A percentile compares a stretch with the other conserved stretches of the same genome.
These are phyloP conservation scores for Exophiala bonariae DNA, from an alignment of 2,329 filamentous ascomycete genomes.

Conservation along the genomic window DNA sequence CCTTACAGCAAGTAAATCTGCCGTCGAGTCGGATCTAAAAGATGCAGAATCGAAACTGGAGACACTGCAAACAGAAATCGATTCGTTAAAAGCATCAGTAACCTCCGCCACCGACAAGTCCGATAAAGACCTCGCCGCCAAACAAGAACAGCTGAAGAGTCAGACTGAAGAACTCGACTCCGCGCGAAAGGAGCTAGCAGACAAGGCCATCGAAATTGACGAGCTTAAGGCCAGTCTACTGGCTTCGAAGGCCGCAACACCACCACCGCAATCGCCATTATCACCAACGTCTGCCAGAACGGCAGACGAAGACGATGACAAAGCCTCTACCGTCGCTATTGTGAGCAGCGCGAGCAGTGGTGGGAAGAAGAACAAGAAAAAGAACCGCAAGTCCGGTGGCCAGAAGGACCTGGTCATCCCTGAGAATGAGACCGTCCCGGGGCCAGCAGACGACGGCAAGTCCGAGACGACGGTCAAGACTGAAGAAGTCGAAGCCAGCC, in stretches of 20 bases:
- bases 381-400: not conserved
- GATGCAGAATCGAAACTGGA: conserved; percentile 5
- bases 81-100: conserved; percentile 8
- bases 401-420: not conserved
- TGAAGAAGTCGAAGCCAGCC: not conserved
- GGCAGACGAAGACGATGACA: conserved; percentile 6
- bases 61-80: conserved; percentile 8
- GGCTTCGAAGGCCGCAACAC: not conserved
- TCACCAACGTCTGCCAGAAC: not conserved
- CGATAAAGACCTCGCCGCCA: conserved; percentile 4
- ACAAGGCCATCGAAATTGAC: conserved; percentile 7
- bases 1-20: conserved; percentile 11
- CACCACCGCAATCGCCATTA: not conserved
- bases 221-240: not conserved
- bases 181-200: conserved; percentile 5
- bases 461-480: not conserved
- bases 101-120: conserved; percentile 7
- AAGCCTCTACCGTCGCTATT: conserved; percentile 6
- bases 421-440: not conserved
- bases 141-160: conserved; percentile 8
- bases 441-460: not conserved
- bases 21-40: conserved; percentile 10
- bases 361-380: conserved; percentile 7
- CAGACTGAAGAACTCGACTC: conserved; percentile 1
- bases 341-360: conserved; percentile 9